These are phyloP conservation scores for Bisporella sp. DNA, from an alignment of 2,329 filamentous ascomycete genomes.

Conservation along the genomic window DNA sequence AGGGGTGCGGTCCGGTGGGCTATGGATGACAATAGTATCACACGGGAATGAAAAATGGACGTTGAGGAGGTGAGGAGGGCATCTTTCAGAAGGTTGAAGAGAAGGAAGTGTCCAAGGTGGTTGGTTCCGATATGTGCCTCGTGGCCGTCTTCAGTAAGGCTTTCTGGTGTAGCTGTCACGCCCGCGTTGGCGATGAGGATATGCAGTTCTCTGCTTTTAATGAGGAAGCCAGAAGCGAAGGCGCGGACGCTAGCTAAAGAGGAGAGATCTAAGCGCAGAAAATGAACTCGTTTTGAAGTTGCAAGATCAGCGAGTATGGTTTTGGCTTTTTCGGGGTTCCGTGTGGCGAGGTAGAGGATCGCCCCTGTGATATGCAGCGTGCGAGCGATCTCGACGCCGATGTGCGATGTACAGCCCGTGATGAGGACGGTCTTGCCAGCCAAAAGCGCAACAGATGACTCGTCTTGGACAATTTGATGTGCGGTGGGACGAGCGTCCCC, in stretches of 20 bases:
- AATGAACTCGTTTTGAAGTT: slow-evolving; percentile 21
- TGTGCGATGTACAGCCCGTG: slow-evolving; percentile 30
- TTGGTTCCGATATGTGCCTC: slow-evolving; percentile 46
- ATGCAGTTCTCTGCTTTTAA: slow-evolving; percentile 22
- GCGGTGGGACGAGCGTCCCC: slow-evolving; percentile 28
- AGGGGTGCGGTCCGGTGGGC: slow-evolving; percentile 33
- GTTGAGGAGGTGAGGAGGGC: slow-evolving; percentile 34
- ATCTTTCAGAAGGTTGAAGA: slow-evolving; percentile 42
- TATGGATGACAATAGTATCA: slow-evolving; percentile 37
- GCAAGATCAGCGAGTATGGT: slow-evolving; percentile 33
- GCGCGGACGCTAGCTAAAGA: slow-evolving; percentile 27
- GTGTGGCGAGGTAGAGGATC: slow-evolving; percentile 28
- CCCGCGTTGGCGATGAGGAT: slow-evolving; percentile 21
- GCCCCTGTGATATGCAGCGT: slow-evolving; percentile 29
- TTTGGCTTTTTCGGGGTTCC: slow-evolving; percentile 27
- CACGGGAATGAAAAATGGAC: slow-evolving; percentile 35
- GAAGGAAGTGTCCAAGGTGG: slow-evolving; percentile 46
- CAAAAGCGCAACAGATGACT: slow-evolving; percentile 21
- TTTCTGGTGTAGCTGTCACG: slow-evolving; percentile 13
- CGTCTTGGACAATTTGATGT: slow-evolving; percentile 25
- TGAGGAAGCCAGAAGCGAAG: slow-evolving; percentile 22
- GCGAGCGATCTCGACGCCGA: slow-evolving; percentile 31
- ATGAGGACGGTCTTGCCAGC: slow-evolving; percentile 32
- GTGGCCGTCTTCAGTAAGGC: slow-evolving; percentile 37
- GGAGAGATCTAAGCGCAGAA: slow-evolving; percentile 28